Percentiles rank a stretch among this genome's conserved stretches.
phyloP scores from a whole-genome alignment of 176 grass and related monocot genomes.

The Raddia guianensis region DNA sequence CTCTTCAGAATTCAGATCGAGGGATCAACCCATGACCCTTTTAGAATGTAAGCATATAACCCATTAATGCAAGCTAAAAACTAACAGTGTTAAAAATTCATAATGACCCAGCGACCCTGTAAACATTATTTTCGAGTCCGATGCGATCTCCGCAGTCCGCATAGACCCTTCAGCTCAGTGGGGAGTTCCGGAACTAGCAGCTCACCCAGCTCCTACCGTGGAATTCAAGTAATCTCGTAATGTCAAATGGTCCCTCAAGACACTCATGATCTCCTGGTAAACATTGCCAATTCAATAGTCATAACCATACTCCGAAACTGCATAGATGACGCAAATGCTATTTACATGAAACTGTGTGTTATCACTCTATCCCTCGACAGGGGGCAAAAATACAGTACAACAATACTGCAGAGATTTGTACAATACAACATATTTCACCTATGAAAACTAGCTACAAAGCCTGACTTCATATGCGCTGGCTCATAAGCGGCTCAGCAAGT shows the following conservation, averaged over 20 bases:
- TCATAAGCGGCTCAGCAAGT: background rate
- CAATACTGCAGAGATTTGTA: background rate
- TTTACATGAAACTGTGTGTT: constrained; percentile 18
- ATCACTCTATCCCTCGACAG: background rate
- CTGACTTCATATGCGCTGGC: background rate
- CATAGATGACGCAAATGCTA: background rate
- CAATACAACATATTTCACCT: background rate
- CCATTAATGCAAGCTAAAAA: too few species aligned
- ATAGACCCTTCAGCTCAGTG: too few species aligned
- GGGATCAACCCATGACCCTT: too few species aligned
- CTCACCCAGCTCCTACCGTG: too few species aligned
- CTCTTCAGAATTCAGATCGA: too few species aligned
- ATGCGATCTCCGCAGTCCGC: too few species aligned
- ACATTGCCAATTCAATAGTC: background rate
- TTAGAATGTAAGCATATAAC: too few species aligned
- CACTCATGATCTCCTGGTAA: background rate
- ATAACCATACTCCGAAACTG: background rate
- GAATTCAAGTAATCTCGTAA: too few species aligned
- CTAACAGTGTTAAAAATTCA: too few species aligned
- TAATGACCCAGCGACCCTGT: too few species aligned
- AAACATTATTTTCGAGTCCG: too few species aligned
- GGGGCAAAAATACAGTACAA: background rate
- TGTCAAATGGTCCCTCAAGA: background rate
- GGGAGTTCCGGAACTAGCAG: too few species aligned
- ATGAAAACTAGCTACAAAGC: background rate